Base-by-base conservation (phyloP, 345 rosid genomes). In the Melastoma malabathricum region DNA sequence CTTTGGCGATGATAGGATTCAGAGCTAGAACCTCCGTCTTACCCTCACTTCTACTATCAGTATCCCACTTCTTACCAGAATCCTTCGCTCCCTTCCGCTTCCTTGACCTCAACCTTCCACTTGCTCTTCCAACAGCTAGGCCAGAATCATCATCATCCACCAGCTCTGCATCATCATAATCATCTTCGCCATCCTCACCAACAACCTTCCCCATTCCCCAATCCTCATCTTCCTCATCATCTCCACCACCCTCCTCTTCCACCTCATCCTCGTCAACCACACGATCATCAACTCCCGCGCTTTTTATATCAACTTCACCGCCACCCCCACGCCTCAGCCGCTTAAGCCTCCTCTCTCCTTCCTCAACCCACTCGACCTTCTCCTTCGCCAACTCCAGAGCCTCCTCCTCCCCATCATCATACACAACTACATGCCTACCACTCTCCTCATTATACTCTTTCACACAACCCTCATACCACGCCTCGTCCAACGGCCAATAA, bases 401-500 rank as follows among this genome's bases (percentile, higher is more conserved):
- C 68, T 92, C 97, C 72, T 92, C 95, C 62, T 92, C 97, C 1
- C 63, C 77, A 51, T 84, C 97, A n/a, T 82, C 84, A 45, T 87
- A 92, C 72, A 58, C 76, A 10, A 92, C 57, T 71, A 70, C 64
- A 72, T 92, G 95, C 73, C 78, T 84, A 15, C 82, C 74, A 7
- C 67, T 68, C 48, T 43, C 58, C 66, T 73, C 64, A 58, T 81
- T 60, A 10, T 67, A 84, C 29, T 64, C 74, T 45, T 60, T 68
- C 34, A 92, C 86, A 19, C 43, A 48, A 52, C 95, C 98, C 41
- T 87, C 90, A 54, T 84, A 92, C 97, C 95, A 84, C 50, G 56
- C 61, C 68, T 79, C 70, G 70, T 92, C 97, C 80, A 92, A 57
- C 46, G 98, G 97, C 98, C 98, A 92, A 61, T 70, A 87, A 72